phyloP scores from a whole-genome alignment of 441 rosid species.

The Biscutella laevigata region DNA sequence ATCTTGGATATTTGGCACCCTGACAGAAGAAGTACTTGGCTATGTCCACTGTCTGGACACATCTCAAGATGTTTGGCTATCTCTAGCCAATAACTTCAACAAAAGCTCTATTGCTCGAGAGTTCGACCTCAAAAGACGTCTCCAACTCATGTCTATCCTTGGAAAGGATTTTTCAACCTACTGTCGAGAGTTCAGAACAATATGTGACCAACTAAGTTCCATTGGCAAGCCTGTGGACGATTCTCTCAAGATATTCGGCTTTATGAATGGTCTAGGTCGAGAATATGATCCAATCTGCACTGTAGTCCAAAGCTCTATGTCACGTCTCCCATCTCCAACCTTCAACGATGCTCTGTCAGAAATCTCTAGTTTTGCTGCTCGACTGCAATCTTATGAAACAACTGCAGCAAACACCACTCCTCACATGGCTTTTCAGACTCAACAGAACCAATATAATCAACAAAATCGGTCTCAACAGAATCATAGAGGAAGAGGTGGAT shows the following conservation, averaged over 20 bases:
- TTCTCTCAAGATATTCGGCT: not conserved
- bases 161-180: rapidly evolving
- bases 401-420: not conserved
- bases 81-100: not conserved
- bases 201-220: not conserved
- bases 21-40: not conserved
- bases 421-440: not conserved
- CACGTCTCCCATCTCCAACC: not conserved
- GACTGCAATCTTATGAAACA: not conserved
- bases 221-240: not conserved
- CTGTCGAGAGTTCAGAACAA: rapidly evolving
- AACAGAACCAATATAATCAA: not conserved
- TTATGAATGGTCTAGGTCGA: not conserved
- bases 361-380: rapidly evolving
- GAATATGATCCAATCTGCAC: not conserved
- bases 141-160: not conserved
- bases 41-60: not conserved
- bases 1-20: not conserved
- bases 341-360: not conserved
- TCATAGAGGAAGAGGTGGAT: no score
- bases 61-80: rapidly evolving
- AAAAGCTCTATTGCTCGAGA: not conserved
- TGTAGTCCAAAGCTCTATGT: not conserved
- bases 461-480: no score
- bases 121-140: not conserved